Evolutionary conservation across 1,284 basidiomycete genomes (phyloP), one percentile per base, ranked within the genome.

Genomic region (Ganoderma lingzhi): DNA sequence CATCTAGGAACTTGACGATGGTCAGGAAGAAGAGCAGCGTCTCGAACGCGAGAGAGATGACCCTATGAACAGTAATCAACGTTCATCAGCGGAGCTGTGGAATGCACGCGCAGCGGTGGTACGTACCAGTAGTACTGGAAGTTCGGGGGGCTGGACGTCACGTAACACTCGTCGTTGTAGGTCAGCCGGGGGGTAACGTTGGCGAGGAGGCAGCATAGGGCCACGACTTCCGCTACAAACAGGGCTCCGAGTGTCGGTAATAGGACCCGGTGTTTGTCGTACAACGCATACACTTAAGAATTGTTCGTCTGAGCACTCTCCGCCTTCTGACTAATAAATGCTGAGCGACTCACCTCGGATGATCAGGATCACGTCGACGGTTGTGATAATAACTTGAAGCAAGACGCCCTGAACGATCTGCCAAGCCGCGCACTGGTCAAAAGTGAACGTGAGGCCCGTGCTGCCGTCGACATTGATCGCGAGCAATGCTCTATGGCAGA

Each of bases 101-200:
- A 23, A 32, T 14, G 14, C 28, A 67, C 73, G 44, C 60, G 44
- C 44, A 19, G 44, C 1, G 23, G 23, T 23, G 23, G 1, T 3
- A n/a, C 45, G 12, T 28, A 78, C 77, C 76, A 77, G 66, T 75
- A 78, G 41, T 71, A 71, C n/a, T 75, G 67, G 65, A 77, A 77
- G 23, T 76, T 67, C 2, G 71, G 30, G 1, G 77, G 76, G 39
- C 73, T 74, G 6, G 72, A 70, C 8, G 70, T 76, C 45, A 78
- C 76, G 63, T 76, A 76, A 64, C 77, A 78, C 28, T 76, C 73
- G 41, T 73, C 68, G 48, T 74, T 74, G 68, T 73, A 76, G 4
- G 42, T 67, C 28, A 77, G 70, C 23, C 67, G 62, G 2, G 75
- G 74, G 28, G 74, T 74, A 30, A 77, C 73, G 37, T 70, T 63